Percentiles rank a stretch among this genome's conserved stretches.
These are phyloP conservation scores for Aureobasidium mangrovei DNA, from an alignment of 2,329 filamentous ascomycete genomes.

Conservation along the genomic window DNA sequence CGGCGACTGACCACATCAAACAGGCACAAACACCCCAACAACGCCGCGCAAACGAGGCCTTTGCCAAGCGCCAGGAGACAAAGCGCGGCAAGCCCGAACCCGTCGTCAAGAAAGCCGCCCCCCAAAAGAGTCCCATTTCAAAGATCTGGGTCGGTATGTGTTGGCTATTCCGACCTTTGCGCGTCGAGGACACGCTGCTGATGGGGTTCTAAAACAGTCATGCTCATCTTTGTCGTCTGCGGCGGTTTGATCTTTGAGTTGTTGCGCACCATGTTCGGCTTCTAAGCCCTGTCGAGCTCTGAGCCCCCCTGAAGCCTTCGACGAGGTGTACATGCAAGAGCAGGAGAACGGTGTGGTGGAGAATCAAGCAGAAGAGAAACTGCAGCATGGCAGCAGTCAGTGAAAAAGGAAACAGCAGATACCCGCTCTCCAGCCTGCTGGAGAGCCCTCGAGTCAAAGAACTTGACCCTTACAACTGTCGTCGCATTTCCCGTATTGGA, in stretches of 20 bases:
- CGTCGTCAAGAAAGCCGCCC: constrained; percentile 34
- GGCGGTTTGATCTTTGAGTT: constrained; percentile 53
- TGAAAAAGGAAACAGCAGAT: too few species aligned
- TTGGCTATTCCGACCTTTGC: not conserved
- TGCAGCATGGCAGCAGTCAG: too few species aligned
- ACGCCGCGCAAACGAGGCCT: constrained; percentile 71
- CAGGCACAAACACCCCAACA: constrained; percentile 80
- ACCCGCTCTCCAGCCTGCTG: too few species aligned
- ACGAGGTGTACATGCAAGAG: not conserved
- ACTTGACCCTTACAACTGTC: constrained; percentile 1
- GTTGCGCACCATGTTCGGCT: constrained; percentile 38
- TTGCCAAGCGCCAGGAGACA: constrained; percentile 61
- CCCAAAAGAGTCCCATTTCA: constrained; percentile 41
- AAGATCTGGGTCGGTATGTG: constrained; percentile 52
- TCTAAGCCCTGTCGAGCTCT: not conserved
- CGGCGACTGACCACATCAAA: not conserved
- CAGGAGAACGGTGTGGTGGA: not conserved
- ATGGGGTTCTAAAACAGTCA: constrained; percentile 31
- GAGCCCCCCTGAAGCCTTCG: not conserved
- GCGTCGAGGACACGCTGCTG: too few species aligned
- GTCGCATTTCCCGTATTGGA: constrained; percentile 6
- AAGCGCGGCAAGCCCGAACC: constrained; percentile 60
- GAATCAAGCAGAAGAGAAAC: not conserved
- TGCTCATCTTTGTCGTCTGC: constrained; percentile 55
- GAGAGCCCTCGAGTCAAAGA: not conserved